Evolutionary conservation across 176 grass and related monocot species (phyloP).

Genomic region (Cymbopogon citratus): DNA sequence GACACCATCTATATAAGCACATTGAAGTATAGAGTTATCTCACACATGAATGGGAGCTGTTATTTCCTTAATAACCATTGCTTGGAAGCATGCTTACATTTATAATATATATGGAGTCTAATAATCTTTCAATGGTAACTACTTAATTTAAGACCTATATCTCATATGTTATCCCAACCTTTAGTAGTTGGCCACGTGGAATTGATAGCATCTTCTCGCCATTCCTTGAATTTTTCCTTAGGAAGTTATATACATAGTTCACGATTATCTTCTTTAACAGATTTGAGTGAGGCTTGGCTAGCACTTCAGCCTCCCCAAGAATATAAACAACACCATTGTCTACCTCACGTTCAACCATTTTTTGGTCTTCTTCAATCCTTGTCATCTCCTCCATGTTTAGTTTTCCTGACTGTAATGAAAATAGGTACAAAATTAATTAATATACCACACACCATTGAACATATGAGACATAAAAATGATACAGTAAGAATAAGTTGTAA

Average conservation of each 20-base stretch:
- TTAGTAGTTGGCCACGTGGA: constrained; percentile 51
- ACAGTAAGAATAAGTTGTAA: background rate
- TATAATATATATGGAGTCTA: background rate
- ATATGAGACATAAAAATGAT: background rate
- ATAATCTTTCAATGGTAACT: background rate
- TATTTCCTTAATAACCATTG: background rate
- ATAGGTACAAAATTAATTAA: background rate
- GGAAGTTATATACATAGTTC: constrained; percentile 50
- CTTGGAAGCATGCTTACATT: background rate
- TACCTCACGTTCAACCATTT: constrained; percentile 43
- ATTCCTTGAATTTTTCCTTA: constrained; percentile 61
- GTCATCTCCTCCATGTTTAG: constrained; percentile 34
- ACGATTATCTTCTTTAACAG: constrained; percentile 53
- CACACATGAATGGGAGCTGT: background rate
- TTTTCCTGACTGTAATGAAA: constrained; percentile 23
- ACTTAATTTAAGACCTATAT: constrained; percentile 21
- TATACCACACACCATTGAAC: background rate
- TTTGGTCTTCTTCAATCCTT: constrained; percentile 41
- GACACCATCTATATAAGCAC: background rate
- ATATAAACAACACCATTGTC: constrained; percentile 70
- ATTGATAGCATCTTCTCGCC: constrained; percentile 57
- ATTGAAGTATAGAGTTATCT: background rate
- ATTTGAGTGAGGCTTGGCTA: constrained; percentile 37
- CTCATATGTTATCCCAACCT: constrained; percentile 70
- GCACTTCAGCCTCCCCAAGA: constrained; percentile 55